Base-by-base conservation (phyloP, 805 yeast species). In the Nakazawaea wickerhamii region DNA sequence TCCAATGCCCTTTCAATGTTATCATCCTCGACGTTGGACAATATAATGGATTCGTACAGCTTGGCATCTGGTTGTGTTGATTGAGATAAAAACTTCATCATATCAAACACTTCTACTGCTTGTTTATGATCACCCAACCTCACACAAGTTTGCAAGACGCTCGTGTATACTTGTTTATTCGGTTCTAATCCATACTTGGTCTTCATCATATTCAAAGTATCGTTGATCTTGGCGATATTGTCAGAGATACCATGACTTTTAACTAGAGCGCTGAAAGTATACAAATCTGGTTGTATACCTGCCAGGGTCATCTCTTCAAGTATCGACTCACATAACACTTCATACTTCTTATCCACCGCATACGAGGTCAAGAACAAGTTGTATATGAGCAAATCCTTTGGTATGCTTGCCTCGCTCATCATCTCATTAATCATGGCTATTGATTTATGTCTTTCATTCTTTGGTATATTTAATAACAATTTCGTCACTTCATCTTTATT, bases 41-140 rank as follows among this genome's bases (percentile, higher is more conserved):
- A 70, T 10, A 91, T 75, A 68, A 89, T 76, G 5, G 84, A 75
- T 45, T 81, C 79, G 59, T 89, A 93, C 1, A 89, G 76, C 14
- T 63, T 60, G 0, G 75, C 54, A 37, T 79, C 84, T 0, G 98
- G 96, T 38, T 76, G 71, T 13, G 89, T 77, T 21, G 67, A 64
- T 4, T 67, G 54, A 1, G 93, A 78, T 50, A 83, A 59, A 57
- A 86, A 91, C 56, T 88, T 91, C 89, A 93, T 79, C 48, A 87
- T 77, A 50, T 83, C 88, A 61, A 93, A 93, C 2, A 85, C 66
- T 35, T 79, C 79, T 43, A 75, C 73, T 0, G 95, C 95, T 48
- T 82, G 79, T 14, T 66, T 58, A 47, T 69, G 76, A 42, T 75
- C 73, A 44, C 55, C 64, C 40, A 69, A 54, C 41, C 75, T 68